These are phyloP conservation scores for Gossypium turneri DNA, from an alignment of 345 rosid genomes.

Conservation along the genomic window DNA sequence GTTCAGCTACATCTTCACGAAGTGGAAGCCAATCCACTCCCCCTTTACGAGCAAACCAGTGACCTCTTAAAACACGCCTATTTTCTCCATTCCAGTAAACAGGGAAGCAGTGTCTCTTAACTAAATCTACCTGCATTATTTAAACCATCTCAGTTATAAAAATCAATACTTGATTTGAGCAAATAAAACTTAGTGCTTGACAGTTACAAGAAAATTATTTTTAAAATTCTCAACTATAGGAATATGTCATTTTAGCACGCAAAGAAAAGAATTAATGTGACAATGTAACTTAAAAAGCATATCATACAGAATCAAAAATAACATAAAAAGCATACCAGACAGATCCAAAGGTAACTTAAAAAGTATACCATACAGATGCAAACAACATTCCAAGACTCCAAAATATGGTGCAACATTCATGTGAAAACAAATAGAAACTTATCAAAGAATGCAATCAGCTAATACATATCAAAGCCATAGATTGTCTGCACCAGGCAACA, in stretches of 20 bases:
- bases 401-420: not conserved
- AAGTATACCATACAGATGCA: not conserved
- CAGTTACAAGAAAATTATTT: not conserved
- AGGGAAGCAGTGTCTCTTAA: conserved; percentile 79
- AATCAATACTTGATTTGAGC: not conserved
- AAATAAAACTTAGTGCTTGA: not conserved
- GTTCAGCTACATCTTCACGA: conserved; percentile 90
- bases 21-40: conserved; percentile 93
- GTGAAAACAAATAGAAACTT: not conserved
- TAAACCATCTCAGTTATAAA: conserved; percentile 21
- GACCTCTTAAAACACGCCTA: conserved; percentile 93
- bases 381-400: not conserved
- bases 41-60: conserved; percentile 96
- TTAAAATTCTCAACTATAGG: not conserved
- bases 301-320: not conserved
- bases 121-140: conserved; percentile 72
- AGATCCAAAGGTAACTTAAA: not conserved
- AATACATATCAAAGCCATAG: conserved; percentile 1
- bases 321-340: not conserved
- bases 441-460: conserved; percentile 1
- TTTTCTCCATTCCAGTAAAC: conserved; percentile 98
- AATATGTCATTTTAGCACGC: not conserved
- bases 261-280: not conserved
- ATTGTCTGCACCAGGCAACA: not conserved
- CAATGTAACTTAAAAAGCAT: not conserved